Evolutionary conservation across 495 filamentous ascomycete species (phyloP), one percentile per base, ranked within the genome.

Genomic region (Penicillium angulare): DNA sequence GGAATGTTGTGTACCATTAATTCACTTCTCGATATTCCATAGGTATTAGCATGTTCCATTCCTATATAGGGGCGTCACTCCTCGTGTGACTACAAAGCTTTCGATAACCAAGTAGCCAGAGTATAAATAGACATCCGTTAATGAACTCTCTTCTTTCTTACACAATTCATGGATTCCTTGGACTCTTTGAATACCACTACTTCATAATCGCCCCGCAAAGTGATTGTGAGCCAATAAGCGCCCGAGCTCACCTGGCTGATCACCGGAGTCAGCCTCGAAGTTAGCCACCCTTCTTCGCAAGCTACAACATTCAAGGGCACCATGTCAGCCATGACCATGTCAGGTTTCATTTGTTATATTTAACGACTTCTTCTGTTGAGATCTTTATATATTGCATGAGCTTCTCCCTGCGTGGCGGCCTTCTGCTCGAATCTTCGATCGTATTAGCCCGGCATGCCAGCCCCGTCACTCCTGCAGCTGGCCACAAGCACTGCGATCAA

Each of bases 401-500:
- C 33, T 5, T 24, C 22, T 57, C 56, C 52, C 58, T 43, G 53
- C 48, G 43, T 34, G 42, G 23, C 33, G 15, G 16, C 29, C 16
- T 10, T 33, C 35, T 24, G 51, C 43, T 47, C 45, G 45, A 55
- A 42, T 44, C 34, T 32, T 39, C 44, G n/a, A n/a, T n/a, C 43
- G 26, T 57, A 33, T 46, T 58, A 58, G 46, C 44, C 45, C 29
- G 43, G 39, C 17, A 80, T 79, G 76, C 67, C 75, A 46, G 62
- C 68, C 36, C 68, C 60, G 34, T 69, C 73, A 22, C 68, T 79
- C 4, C 41, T 53, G 32, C 69, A 72, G 29, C 64, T 79, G 49
- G 69, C 71, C 47, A 75, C 60, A 8, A 65, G 63, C 43, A 69
- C 69, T 36, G 76, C 76, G 26, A 64, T 79, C 55, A 70, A 69